Percentiles rank a stretch among this genome's conserved stretches.
Evolutionary conservation across 78 protist species (phyloP).

Genomic region (Polysphondylium violaceum): DNA sequence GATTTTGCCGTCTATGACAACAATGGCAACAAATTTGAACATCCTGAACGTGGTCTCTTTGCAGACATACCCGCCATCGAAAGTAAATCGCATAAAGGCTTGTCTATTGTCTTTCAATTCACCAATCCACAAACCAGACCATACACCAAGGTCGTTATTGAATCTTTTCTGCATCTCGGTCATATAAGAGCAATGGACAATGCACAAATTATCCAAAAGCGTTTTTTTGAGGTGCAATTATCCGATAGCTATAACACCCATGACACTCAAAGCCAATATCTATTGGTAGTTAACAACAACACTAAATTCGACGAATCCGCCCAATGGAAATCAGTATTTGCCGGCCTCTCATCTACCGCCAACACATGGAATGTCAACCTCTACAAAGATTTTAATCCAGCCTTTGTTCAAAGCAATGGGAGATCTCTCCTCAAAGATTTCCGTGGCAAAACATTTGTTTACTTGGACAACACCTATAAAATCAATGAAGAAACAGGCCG

Average conservation of each 20-base stretch:
- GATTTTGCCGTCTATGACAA: slow-evolving; percentile 14
- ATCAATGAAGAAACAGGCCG: slow-evolving; percentile 4
- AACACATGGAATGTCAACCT: slow-evolving; percentile 48
- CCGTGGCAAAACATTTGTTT: slow-evolving; percentile 41
- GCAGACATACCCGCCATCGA: background rate
- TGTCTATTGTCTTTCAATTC: slow-evolving; percentile 35
- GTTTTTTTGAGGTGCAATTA: slow-evolving; percentile 58
- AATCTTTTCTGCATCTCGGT: slow-evolving; percentile 33
- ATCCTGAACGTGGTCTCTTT: slow-evolving; percentile 28
- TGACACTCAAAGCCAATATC: background rate
- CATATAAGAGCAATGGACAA: slow-evolving; percentile 57
- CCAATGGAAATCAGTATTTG: slow-evolving; percentile 12
- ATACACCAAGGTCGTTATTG: slow-evolving; percentile 30
- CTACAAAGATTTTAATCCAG: slow-evolving; percentile 30
- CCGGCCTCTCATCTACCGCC: background rate
- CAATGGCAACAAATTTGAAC: background rate
- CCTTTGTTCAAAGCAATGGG: slow-evolving; percentile 24
- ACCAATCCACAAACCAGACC: slow-evolving; percentile 21
- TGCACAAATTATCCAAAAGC: slow-evolving; percentile 46
- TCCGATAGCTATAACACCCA: slow-evolving; percentile 13
- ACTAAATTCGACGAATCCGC: slow-evolving; percentile 6
- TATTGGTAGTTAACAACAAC: slow-evolving; percentile 45
- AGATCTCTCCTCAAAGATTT: slow-evolving; percentile 40
- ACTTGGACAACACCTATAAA: slow-evolving; percentile 22
- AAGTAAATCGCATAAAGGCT: background rate